phyloP scores from a whole-genome alignment of 768 basidiomycete species.

The Lyophyllum decastes region DNA sequence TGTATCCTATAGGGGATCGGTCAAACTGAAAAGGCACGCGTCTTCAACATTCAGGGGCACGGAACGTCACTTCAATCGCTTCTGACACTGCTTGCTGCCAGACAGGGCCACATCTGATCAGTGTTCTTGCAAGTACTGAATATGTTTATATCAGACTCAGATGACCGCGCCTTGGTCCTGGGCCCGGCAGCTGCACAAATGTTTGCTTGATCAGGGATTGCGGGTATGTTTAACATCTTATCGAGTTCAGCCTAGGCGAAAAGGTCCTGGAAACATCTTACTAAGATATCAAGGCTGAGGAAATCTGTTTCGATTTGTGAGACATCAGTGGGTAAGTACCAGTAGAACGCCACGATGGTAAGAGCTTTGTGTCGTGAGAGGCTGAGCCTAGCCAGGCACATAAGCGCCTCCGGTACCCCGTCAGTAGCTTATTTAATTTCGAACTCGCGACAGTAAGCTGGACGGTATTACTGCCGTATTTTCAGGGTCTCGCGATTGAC shows the following conservation, averaged over 20 bases:
- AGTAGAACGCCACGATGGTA: neutral
- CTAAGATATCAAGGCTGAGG: neutral
- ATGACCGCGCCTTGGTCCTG: neutral
- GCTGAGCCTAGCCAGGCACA: neutral
- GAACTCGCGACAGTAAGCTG: neutral
- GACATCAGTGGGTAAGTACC: neutral
- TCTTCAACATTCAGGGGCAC: neutral
- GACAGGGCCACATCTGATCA: neutral
- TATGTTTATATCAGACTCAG: neutral
- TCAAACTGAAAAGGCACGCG: neutral
- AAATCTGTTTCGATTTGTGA: neutral
- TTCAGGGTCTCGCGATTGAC: neutral
- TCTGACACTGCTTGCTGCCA: neutral
- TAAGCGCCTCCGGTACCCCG: neutral
- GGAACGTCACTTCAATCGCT: neutral
- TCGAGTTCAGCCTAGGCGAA: neutral
- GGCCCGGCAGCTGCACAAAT: neutral
- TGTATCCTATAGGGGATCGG: neutral
- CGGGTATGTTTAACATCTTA: neutral
- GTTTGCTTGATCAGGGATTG: neutral
- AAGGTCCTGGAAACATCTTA: neutral
- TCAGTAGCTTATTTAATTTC: constrained; percentile 1
- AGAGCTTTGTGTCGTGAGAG: neutral
- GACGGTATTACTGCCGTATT: neutral
- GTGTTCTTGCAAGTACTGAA: neutral